Percentiles rank a stretch among this genome's conserved stretches.
Conservation (phyloP, 306 rosid genomes). For the Sophora flavescens region DNA sequence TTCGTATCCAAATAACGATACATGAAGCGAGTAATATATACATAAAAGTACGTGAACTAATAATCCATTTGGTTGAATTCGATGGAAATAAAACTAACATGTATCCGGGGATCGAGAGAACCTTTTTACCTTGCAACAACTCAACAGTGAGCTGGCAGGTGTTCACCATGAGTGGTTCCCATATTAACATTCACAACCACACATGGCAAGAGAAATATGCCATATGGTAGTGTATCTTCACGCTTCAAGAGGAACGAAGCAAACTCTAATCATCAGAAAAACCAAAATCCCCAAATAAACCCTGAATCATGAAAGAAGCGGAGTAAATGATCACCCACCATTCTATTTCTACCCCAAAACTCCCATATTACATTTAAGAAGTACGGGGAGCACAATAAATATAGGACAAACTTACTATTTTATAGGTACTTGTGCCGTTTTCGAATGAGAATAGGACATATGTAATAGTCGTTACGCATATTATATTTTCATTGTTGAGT, state of each 20-base stretch:
- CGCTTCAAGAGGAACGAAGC: constrained; percentile 56
- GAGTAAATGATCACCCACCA: constrained; percentile 19
- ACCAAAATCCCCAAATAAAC: constrained; percentile 77
- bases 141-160: constrained; percentile 45
- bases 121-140: constrained; percentile 47
- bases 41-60: constrained; percentile 29
- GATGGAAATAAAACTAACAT: constrained; percentile 42
- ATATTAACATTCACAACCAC: constrained; percentile 47
- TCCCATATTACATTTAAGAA: constrained; percentile 17
- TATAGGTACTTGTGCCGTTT: too few relatives aligned
- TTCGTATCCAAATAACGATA: constrained; percentile 51
- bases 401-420: too few relatives aligned
- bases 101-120: constrained; percentile 38
- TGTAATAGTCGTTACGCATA: too few relatives aligned
- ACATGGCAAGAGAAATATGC: constrained; percentile 38
- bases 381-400: constrained; percentile 30
- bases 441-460: too few relatives aligned
- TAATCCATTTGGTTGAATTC: constrained; percentile 43
- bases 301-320: constrained; percentile 60
- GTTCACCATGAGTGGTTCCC: constrained; percentile 45
- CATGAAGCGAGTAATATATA: constrained; percentile 31
- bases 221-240: constrained; percentile 36
- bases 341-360: constrained; percentile 26
- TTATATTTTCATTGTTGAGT: too few relatives aligned
- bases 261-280: constrained; percentile 57